phyloP scores from a whole-genome alignment of 192 early-diverging fungal species.

The Geosiphon pyriformis region DNA sequence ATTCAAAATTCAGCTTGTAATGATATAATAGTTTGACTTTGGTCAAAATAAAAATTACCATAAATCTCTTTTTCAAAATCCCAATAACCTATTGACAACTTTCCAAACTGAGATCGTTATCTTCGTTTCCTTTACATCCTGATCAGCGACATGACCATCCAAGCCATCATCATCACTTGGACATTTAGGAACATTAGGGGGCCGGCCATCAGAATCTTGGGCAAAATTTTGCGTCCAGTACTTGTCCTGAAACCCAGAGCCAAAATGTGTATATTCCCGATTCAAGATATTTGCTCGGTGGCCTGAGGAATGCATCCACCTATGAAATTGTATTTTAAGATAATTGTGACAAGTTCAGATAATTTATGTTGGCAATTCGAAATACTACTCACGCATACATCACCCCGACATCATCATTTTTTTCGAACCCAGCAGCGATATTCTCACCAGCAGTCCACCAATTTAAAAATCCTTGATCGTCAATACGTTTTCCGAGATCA shows the following conservation, averaged over 20 bases:
- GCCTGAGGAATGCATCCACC: constrained; percentile 44
- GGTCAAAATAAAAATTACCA: too few relatives aligned
- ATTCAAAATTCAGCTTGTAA: too few relatives aligned
- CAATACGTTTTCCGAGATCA: not conserved
- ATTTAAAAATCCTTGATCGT: constrained; percentile 1
- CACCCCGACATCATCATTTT: not conserved
- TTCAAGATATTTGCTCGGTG: constrained; percentile 46
- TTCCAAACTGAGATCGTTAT: too few relatives aligned
- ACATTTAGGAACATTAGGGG: not conserved
- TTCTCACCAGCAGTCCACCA: constrained; percentile 12
- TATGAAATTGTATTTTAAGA: too few relatives aligned
- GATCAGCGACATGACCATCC: too few relatives aligned
- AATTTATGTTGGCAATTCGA: not conserved
- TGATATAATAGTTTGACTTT: too few relatives aligned
- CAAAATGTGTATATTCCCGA: constrained; percentile 39
- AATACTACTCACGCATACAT: constrained; percentile 15
- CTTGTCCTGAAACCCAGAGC: constrained; percentile 27
- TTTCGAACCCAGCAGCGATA: constrained; percentile 6
- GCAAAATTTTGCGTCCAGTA: constrained; percentile 22
- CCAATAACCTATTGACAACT: too few relatives aligned
- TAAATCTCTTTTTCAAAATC: too few relatives aligned
- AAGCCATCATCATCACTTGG: not conserved
- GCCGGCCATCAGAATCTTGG: not conserved
- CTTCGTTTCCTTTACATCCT: too few relatives aligned
- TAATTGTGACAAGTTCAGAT: not conserved